These are phyloP conservation scores for Fomitopsis pulvina DNA, from an alignment of 768 basidiomycete species.

Conservation along the genomic window DNA sequence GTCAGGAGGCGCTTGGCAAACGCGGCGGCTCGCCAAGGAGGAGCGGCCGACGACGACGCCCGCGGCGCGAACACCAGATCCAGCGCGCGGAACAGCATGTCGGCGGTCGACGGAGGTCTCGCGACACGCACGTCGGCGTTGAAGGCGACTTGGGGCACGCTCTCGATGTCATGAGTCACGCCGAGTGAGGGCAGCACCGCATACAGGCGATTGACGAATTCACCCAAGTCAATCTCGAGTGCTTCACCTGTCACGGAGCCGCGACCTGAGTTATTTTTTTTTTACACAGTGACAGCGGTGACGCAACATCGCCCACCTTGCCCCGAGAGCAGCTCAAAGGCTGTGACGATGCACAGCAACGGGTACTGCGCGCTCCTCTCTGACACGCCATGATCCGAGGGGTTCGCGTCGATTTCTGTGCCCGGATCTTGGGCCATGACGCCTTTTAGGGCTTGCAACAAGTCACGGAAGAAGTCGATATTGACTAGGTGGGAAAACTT, in stretches of 20 bases:
- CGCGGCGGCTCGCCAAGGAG: constrained; percentile 77
- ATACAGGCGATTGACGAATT: constrained; percentile 84
- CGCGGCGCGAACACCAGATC: constrained; percentile 76
- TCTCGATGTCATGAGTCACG: constrained; percentile 58
- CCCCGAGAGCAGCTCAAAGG: constrained; percentile 94
- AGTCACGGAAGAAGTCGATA: constrained; percentile 96
- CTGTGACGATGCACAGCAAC: constrained; percentile 86
- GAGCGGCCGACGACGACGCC: constrained; percentile 42
- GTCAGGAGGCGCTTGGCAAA: constrained; percentile 90
- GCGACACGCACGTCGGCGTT: constrained; percentile 19
- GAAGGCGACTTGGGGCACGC: constrained; percentile 23
- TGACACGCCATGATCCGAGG: constrained; percentile 15
- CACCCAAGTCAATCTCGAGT: constrained; percentile 90
- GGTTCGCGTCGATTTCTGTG: constrained; percentile 27
- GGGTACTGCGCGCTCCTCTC: constrained; percentile 47
- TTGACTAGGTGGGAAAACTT: constrained; percentile 96
- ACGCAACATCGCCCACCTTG: constrained; percentile 53
- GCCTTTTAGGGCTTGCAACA: constrained; percentile 79
- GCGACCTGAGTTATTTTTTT: neutral
- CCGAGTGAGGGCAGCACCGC: constrained; percentile 72
- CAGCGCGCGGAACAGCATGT: constrained; percentile 85
- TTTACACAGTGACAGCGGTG: neutral
- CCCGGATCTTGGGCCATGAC: constrained; percentile 51
- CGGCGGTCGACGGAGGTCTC: constrained; percentile 37
- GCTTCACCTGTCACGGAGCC: constrained; percentile 65